Conservation (phyloP, 2,329 filamentous ascomycete species). For the Exophiala sp. region DNA sequence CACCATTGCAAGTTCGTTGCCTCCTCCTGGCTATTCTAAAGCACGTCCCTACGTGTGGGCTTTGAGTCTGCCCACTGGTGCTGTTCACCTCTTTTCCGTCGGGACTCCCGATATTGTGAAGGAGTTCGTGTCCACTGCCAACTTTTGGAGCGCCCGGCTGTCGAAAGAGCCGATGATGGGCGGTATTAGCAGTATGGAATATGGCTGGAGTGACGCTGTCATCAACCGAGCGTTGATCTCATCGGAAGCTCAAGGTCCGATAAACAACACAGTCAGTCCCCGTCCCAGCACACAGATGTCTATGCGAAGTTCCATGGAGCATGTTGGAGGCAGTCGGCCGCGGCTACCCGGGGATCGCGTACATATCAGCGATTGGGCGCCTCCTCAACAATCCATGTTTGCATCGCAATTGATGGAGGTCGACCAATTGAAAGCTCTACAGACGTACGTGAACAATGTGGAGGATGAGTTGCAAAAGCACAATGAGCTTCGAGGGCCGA, state of each 20-base stretch:
- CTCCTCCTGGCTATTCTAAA: conserved; percentile 87
- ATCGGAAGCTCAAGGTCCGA: conserved; percentile 35
- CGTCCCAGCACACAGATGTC: conserved; percentile 56
- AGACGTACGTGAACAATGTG: conserved; percentile 73
- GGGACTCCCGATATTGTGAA: conserved; percentile 90
- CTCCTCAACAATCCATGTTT: conserved; percentile 84
- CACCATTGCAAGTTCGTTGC: conserved; percentile 83
- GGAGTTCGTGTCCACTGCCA: conserved; percentile 89
- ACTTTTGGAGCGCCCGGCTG: conserved; percentile 94
- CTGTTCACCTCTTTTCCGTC: conserved; percentile 96
- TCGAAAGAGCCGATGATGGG: conserved; percentile 90
- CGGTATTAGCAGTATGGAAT: conserved; percentile 93
- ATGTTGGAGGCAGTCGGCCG: conserved; percentile 53
- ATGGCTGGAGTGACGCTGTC: conserved; percentile 86
- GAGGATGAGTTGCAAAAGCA: conserved; percentile 80
- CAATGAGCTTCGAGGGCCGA: conserved; percentile 78
- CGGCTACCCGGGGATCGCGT: conserved; percentile 80
- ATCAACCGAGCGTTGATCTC: conserved; percentile 70
- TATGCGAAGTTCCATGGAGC: conserved; percentile 61
- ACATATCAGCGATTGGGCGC: conserved; percentile 78
- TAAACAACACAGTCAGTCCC: conserved; percentile 38
- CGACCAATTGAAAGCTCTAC: conserved; percentile 71
- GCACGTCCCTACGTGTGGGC: conserved; percentile 89
- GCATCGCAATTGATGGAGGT: conserved; percentile 70
- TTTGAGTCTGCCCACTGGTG: conserved; percentile 81